phyloP scores from a whole-genome alignment of 768 basidiomycete genomes.

The Gautieria morchelliformis region DNA sequence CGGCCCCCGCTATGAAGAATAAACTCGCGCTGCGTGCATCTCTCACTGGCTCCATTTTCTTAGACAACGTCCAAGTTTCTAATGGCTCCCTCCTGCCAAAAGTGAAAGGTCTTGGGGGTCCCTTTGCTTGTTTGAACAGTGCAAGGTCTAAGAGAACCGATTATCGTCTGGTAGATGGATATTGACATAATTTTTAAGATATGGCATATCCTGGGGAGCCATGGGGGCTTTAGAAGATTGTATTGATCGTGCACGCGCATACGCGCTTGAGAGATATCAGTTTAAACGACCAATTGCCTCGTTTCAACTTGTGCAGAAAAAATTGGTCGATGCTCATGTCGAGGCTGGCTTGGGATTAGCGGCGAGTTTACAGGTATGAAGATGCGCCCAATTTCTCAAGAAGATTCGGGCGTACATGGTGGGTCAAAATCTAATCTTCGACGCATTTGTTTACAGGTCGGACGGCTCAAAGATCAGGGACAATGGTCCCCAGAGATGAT shows the following conservation, averaged over 20 bases:
- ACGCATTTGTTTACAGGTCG: slow-evolving; percentile 24
- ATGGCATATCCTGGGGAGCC: slow-evolving; percentile 88
- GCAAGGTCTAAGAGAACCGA: slow-evolving; percentile 41
- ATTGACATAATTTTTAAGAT: slow-evolving; percentile 31
- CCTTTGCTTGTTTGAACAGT: slow-evolving; percentile 89
- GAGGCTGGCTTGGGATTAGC: slow-evolving; percentile 73
- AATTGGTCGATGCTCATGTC: slow-evolving; percentile 87
- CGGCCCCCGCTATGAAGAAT: slow-evolving; percentile 83
- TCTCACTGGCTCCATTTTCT: slow-evolving; percentile 78
- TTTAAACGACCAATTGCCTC: slow-evolving; percentile 84
- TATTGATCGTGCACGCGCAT: slow-evolving; percentile 62
- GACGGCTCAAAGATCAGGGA: slow-evolving; percentile 76
- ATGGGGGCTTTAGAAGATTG: slow-evolving; percentile 96
- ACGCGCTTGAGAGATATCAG: slow-evolving; percentile 85
- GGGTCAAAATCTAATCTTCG: slow-evolving; percentile 9
- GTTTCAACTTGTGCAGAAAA: slow-evolving; percentile 98
- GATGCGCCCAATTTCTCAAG: neutral
- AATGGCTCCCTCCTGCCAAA: slow-evolving; percentile 70
- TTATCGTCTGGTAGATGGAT: neutral
- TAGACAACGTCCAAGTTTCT: slow-evolving; percentile 80
- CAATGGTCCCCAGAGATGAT: slow-evolving; percentile 83
- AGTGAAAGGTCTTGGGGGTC: slow-evolving; percentile 66
- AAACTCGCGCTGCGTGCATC: slow-evolving; percentile 87
- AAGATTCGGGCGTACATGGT: too few relatives aligned
- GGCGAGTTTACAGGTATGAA: slow-evolving; percentile 63